phyloP scores from a whole-genome alignment of 2,329 filamentous ascomycete species.

The Colletotrichum higginsianum region DNA sequence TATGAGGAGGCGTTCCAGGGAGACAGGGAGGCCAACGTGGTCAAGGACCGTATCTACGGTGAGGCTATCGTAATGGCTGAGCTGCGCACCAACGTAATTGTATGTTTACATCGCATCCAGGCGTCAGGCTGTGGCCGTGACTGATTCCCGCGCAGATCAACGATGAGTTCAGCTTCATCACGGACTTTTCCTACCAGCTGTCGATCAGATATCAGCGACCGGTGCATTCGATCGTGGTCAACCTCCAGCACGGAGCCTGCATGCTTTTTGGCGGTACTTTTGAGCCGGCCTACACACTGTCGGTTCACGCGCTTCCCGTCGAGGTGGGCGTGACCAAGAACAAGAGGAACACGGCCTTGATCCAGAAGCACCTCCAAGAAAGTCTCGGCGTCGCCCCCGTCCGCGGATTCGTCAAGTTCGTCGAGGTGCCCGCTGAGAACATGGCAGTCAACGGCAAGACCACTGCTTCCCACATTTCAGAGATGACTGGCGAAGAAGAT shows the following conservation, averaged over 20 bases:
- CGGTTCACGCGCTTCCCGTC: conserved; percentile 77
- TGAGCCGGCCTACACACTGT: conserved; percentile 85
- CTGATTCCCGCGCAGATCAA: conserved; percentile 68
- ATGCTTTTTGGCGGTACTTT: conserved; percentile 83
- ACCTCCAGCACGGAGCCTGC: conserved; percentile 81
- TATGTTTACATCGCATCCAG: conserved; percentile 54
- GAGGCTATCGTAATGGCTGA: conserved; percentile 75
- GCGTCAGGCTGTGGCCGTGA: background rate
- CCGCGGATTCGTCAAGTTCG: conserved; percentile 82
- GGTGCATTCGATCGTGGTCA: conserved; percentile 80
- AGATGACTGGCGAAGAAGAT: conserved; percentile 56
- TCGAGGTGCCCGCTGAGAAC: conserved; percentile 78
- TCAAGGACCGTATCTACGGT: conserved; percentile 63
- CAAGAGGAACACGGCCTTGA: conserved; percentile 82
- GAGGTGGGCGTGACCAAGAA: conserved; percentile 83
- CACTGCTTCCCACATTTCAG: conserved; percentile 76
- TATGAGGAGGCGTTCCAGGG: conserved; percentile 63
- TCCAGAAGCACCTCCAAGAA: conserved; percentile 83
- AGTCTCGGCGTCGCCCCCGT: conserved; percentile 75
- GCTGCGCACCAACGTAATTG: conserved; percentile 75
- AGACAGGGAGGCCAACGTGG: conserved; percentile 50
- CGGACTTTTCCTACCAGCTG: conserved; percentile 80
- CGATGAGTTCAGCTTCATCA: conserved; percentile 82
- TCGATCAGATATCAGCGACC: conserved; percentile 83
- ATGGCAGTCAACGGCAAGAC: conserved; percentile 81